These are phyloP conservation scores for Auricularia sp. DNA, from an alignment of 768 basidiomycete species.

Conservation along the genomic window DNA sequence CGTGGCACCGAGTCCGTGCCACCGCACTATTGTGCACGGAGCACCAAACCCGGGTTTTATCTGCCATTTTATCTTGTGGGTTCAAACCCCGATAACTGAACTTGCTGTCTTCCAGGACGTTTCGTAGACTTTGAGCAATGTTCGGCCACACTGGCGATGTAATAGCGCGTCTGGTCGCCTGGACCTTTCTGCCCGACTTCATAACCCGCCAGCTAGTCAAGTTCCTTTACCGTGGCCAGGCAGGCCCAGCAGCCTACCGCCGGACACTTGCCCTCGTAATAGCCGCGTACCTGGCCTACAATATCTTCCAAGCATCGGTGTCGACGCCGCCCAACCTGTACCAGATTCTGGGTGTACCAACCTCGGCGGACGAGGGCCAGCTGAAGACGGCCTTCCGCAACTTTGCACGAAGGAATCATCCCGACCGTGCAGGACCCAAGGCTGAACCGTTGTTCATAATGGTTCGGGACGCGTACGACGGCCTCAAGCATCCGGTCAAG, in stretches of 20 bases:
- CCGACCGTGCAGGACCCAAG: slow-evolving; percentile 52
- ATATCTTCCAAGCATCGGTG: slow-evolving; percentile 36
- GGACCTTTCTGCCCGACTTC: slow-evolving; percentile 58
- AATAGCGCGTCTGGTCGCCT: slow-evolving; percentile 43
- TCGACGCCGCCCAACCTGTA: slow-evolving; percentile 57
- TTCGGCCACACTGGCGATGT: neutral
- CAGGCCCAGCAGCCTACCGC: slow-evolving; percentile 49
- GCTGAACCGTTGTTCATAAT: slow-evolving; percentile 53
- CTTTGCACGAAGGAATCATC: slow-evolving; percentile 67
- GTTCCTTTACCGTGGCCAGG: slow-evolving; percentile 29
- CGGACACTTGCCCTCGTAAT: slow-evolving; percentile 53
- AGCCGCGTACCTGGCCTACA: slow-evolving; percentile 56
- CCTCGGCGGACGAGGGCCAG: slow-evolving; percentile 51
- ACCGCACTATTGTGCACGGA: too few species aligned
- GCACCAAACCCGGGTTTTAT: too few species aligned
- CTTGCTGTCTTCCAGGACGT: neutral
- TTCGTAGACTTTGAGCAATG: neutral
- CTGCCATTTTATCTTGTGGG: too few species aligned
- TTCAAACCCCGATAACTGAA: too few species aligned
- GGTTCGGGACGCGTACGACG: slow-evolving; percentile 66
- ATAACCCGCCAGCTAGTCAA: slow-evolving; percentile 42
- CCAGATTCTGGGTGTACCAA: slow-evolving; percentile 53
- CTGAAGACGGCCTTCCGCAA: slow-evolving; percentile 65
- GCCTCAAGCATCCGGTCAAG: slow-evolving; percentile 63
- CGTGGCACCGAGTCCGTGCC: too few species aligned